These are phyloP conservation scores for Eragrostis tef DNA, from an alignment of 202 grass and related monocot genomes.

Conservation along the genomic window DNA sequence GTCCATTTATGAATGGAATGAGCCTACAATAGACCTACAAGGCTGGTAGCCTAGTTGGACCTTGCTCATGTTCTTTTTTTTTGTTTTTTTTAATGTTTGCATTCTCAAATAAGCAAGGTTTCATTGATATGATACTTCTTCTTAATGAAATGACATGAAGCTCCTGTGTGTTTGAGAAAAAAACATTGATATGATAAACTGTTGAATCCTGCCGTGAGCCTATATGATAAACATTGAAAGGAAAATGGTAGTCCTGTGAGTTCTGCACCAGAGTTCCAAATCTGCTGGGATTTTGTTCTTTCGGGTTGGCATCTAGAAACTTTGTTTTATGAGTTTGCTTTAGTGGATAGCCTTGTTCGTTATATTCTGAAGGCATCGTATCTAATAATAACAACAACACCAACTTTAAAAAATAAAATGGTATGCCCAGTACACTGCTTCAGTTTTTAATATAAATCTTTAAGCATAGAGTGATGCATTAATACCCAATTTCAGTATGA, in stretches of 20 bases:
- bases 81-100: background rate
- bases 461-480: background rate
- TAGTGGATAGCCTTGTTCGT: background rate
- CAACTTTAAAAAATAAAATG: background rate
- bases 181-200: background rate
- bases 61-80: background rate
- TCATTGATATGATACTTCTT: background rate
- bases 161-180: too few species aligned
- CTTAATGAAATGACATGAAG: too few species aligned
- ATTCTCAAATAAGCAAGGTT: background rate
- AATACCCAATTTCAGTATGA: background rate
- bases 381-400: too few species aligned
- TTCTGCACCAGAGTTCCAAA: background rate
- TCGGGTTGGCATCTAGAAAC: background rate
- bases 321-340: background rate
- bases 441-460: background rate
- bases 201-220: background rate
- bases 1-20: background rate
- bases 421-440: background rate
- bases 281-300: slow-evolving; percentile 6
- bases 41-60: background rate
- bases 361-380: background rate
- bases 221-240: too few species aligned
- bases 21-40: background rate
- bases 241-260: background rate